These are phyloP conservation scores for Podospora pseudocomata DNA, from an alignment of 495 filamentous ascomycete genomes.

Conservation along the genomic window DNA sequence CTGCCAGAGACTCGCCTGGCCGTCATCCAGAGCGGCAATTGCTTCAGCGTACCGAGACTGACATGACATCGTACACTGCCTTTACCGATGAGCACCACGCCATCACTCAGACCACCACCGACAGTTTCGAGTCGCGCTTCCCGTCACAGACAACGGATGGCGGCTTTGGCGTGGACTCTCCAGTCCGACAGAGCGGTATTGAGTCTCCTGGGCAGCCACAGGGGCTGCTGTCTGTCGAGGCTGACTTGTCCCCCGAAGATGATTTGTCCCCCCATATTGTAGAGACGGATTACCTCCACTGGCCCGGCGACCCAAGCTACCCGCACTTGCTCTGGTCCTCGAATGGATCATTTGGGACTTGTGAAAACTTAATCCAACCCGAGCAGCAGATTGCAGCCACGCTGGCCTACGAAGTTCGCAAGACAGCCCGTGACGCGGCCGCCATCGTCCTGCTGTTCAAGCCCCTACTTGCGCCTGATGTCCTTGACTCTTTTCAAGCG, in stretches of 20 bases:
- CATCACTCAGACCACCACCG: constrained; percentile 44
- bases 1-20: constrained; percentile 26
- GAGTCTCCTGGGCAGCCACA: constrained; percentile 16
- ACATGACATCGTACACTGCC: constrained; percentile 26
- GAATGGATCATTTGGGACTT: constrained; percentile 9
- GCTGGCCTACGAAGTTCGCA: constrained; percentile 45
- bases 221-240: constrained; percentile 3
- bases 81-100: constrained; percentile 43
- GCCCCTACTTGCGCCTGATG: constrained; percentile 46
- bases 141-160: constrained; percentile 28
- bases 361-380: constrained; percentile 42
- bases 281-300: constrained; percentile 49
- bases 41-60: constrained; percentile 35
- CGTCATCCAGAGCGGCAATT: constrained; percentile 17
- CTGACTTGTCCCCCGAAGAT: constrained; percentile 25
- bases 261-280: constrained; percentile 40
- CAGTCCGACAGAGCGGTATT: not conserved
- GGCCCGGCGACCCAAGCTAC: constrained; percentile 47
- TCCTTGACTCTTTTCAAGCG: constrained; percentile 48
- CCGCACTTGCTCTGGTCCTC: constrained; percentile 33
- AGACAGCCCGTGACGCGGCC: constrained; percentile 46
- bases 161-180: constrained; percentile 10
- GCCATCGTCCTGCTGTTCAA: constrained; percentile 51
- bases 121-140: constrained; percentile 36
- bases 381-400: constrained; percentile 46